These are phyloP conservation scores for Neofusicoccum ribis DNA, from an alignment of 2,329 filamentous ascomycete genomes.

Conservation along the genomic window DNA sequence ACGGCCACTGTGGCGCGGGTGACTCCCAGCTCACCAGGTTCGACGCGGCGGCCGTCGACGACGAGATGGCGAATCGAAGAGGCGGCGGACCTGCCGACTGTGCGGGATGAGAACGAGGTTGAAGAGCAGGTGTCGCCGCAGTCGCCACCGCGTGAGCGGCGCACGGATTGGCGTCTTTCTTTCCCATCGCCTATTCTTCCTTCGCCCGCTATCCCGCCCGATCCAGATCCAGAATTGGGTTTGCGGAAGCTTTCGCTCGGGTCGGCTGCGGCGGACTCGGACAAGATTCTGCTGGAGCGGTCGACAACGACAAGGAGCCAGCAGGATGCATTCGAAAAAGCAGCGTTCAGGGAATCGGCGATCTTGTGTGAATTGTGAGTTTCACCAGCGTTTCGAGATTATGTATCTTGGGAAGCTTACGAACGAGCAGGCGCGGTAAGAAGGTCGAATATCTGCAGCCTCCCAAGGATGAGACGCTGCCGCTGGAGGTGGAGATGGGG, in stretches of 20 bases:
- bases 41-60: not conserved
- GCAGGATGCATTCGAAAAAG: slow-evolving; percentile 40
- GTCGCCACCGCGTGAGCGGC: not conserved
- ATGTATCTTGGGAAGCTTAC: slow-evolving; percentile 5
- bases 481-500: slow-evolving; percentile 43
- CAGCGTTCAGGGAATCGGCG: slow-evolving; percentile 45
- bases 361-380: slow-evolving; percentile 47
- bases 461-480: slow-evolving; percentile 35
- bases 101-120: not conserved
- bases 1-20: not conserved
- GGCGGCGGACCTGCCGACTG: not conserved
- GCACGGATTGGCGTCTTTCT: not conserved
- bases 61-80: not conserved
- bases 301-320: slow-evolving; percentile 34
- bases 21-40: not conserved
- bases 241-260: not conserved
- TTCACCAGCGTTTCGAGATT: not conserved
- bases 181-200: not conserved
- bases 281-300: slow-evolving; percentile 8
- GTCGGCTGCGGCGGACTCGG: not conserved
- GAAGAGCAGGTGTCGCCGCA: not conserved
- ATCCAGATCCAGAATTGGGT: slow-evolving; percentile 14
- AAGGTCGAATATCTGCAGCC: slow-evolving; percentile 45
- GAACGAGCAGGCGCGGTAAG: slow-evolving; percentile 33
- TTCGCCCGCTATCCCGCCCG: slow-evolving; percentile 27